These are phyloP conservation scores for Boletus sensibilis DNA, from an alignment of 768 basidiomycete genomes.

Conservation along the genomic window DNA sequence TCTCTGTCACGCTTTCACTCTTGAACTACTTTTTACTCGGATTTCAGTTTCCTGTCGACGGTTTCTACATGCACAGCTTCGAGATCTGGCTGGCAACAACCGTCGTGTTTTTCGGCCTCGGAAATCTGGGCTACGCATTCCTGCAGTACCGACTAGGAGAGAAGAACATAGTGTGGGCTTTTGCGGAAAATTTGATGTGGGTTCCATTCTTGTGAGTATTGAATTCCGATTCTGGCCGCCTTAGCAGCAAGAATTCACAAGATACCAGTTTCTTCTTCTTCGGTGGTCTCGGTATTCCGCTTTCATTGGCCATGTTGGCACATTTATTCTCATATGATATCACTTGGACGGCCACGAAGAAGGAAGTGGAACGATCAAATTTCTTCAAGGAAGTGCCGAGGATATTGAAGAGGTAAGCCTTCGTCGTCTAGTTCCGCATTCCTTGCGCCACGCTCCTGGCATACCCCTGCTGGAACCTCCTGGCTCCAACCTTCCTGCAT, in stretches of 20 bases:
- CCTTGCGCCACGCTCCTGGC: background rate
- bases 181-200: slow-evolving; percentile 29
- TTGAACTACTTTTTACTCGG: slow-evolving; percentile 77
- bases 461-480: background rate
- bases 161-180: slow-evolving; percentile 22
- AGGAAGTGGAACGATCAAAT: slow-evolving; percentile 85
- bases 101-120: slow-evolving; percentile 75
- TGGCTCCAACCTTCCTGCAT: background rate
- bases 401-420: slow-evolving; percentile 53
- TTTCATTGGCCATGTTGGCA: slow-evolving; percentile 51
- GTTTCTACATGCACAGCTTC: slow-evolving; percentile 75
- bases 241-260: slow-evolving; percentile 6
- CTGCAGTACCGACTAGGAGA: slow-evolving; percentile 70
- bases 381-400: slow-evolving; percentile 89
- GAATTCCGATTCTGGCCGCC: background rate
- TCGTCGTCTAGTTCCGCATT: background rate
- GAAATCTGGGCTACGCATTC: slow-evolving; percentile 68
- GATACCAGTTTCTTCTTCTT: slow-evolving; percentile 47
- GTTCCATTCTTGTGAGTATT: slow-evolving; percentile 38
- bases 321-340: slow-evolving; percentile 61
- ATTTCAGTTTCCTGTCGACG: slow-evolving; percentile 69
- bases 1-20: slow-evolving; percentile 60
- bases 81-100: slow-evolving; percentile 79
- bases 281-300: slow-evolving; percentile 54
- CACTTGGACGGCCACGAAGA: slow-evolving; percentile 60